Evolutionary conservation across 306 rosid genomes (phyloP), one percentile per base, ranked within the genome.

Genomic region (Rosa persica): DNA sequence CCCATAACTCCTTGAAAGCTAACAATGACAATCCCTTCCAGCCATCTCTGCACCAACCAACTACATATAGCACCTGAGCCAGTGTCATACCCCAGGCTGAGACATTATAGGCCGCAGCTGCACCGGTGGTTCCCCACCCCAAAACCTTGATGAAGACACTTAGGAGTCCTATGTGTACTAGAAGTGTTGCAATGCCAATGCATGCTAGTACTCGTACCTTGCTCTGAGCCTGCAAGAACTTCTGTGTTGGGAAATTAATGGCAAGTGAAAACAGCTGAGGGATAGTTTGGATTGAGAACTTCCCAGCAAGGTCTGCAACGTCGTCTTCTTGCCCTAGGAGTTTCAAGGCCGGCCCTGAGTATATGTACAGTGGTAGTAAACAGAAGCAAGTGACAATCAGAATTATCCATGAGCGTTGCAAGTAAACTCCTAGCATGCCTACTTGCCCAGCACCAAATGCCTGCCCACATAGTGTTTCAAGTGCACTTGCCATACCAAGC

Each of bases 401-500:
- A 78, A 95, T 93, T 83, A 95, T 76, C 90, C 97, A 93, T 12
- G 98, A 92, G 0, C 99, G 86, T 78, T 95, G 99, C 97, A 93
- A 83, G 81, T 95, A 95, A 13, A 93, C 84, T 1, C 99, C 99
- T 4, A 95, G 93, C 99, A 95, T 95, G 43, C 84, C 91, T 60
- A 92, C 89, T 85, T 95, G 96, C 57, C 99, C 97, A 0, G 98
- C 98, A 3, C 99, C 99, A 83, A 81, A 95, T 65, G 99, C 98
- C 72, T 95, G 99, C 23, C 99, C 99, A 81, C 99, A 95, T 78
- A 95, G 69, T 4, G 99, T 95, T 88, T 95, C 99, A 4, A 95
- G 80, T 62, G 99, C 99, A 81, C 99, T 95, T 77, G 90, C 99
- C 99, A 95, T 93, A 2, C 98, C 99, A 62, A 95, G 89, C 99